Evolutionary conservation across 176 grass and related monocot species (phyloP), one percentile per base, ranked within the genome.

Genomic region (Cocos nucifera): DNA sequence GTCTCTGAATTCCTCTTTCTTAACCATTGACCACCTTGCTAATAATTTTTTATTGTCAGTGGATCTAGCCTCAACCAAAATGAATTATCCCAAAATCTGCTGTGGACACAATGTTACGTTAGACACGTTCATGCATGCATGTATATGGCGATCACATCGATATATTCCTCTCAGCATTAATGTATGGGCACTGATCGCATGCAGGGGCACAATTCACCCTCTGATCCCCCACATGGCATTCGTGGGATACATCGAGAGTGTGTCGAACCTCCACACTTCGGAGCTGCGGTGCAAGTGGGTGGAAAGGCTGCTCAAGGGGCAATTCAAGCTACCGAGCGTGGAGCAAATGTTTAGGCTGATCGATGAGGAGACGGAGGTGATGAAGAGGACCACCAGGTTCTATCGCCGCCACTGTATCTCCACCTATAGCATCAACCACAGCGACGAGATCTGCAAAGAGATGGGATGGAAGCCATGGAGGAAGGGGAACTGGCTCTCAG

Each of bases 171-270:
- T 44, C 8, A 12, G 14, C 10, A 12, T 44, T 44, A 21, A 21
- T 21, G 35, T 12, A 12, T 44, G 0, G 35, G 8, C 35, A 12
- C 10, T 14, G 35, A 2, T 12, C 35, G 35, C 21, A 21, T 21
- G 21, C 71, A 90, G 92, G 0, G 87, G 93, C 16, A 89, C 87
- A 7, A 89, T 98, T 56, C 93, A 98, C 51, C 93, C 93, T 7
- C 75, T 92, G 26, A 86, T 98, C 57, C 88, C 87, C 4, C 86
- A 98, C 84, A 98, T 98, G 87, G 93, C 93, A 21, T 98, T 92
- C 77, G 80, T 98, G 16, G 93, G 93, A 49, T 98, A 86, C 88
- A 81, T 98, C 22, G 93, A 98, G 88, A 98, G 93, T 65, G 93
- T 98, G 25, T 92, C 93, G 7, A 98, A 98, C 76, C 84, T 98